Percentiles rank a stretch among this genome's conserved stretches.
Conservation (phyloP, 2,329 filamentous ascomycete genomes). For the Fusarium solani-melongenae region DNA sequence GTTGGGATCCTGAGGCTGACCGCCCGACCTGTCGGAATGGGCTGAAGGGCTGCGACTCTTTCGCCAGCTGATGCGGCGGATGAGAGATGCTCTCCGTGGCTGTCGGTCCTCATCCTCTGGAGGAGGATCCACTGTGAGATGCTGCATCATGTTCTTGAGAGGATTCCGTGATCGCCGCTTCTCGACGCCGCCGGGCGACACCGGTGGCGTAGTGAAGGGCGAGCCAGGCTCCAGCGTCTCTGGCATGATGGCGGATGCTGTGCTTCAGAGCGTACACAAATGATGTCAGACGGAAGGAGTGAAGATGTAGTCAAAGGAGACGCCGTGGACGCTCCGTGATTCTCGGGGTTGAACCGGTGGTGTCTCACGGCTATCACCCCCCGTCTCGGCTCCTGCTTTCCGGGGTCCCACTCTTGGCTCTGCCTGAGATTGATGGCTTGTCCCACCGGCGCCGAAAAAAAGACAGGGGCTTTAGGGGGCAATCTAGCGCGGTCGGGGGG, state of each 20-base stretch:
- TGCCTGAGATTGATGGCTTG: conserved; percentile 22
- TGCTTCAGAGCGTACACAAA: neutral
- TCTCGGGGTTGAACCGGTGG: conserved; percentile 37
- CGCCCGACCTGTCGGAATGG: conserved; percentile 47
- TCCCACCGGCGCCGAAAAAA: conserved; percentile 10
- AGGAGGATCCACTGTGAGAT: conserved; percentile 49
- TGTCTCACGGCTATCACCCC: conserved; percentile 27
- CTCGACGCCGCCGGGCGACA: conserved; percentile 40
- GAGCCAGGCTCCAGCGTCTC: conserved; percentile 44
- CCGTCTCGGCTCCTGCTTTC: conserved; percentile 42
- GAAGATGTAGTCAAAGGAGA: conserved; percentile 12
- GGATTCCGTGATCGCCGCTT: conserved; percentile 50
- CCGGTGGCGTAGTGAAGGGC: conserved; percentile 35
- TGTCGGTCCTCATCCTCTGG: conserved; percentile 42
- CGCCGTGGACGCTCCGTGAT: conserved; percentile 40
- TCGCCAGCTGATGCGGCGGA: conserved; percentile 51
- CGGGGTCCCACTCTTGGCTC: conserved; percentile 42
- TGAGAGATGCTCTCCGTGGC: conserved; percentile 46
- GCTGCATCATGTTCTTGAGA: conserved; percentile 52
- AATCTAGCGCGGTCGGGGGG: conserved; percentile 11
- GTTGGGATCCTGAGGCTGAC: conserved; percentile 44
- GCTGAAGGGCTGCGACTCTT: conserved; percentile 51
- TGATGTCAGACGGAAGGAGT: neutral
- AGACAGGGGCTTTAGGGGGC: conserved; percentile 17
- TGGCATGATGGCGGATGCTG: conserved; percentile 39